Percentiles rank a stretch among this genome's conserved stretches.
phyloP scores from a whole-genome alignment of 495 filamentous ascomycete species.

The Penicillium manginii region DNA sequence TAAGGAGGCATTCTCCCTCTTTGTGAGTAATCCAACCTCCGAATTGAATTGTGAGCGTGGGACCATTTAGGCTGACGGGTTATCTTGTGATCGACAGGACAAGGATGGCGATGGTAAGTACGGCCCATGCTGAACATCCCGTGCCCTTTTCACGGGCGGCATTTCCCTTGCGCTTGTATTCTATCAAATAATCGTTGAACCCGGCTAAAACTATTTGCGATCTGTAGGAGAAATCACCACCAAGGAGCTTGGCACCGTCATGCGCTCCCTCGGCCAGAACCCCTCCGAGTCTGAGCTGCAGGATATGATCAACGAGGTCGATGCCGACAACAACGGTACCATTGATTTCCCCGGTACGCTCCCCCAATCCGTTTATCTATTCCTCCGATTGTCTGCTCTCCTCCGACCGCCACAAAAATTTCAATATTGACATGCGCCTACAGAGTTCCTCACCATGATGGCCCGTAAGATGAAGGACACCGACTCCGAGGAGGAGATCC shows the following conservation, averaged over 20 bases:
- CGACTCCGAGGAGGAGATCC: constrained; percentile 98
- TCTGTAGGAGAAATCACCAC: constrained; percentile 93
- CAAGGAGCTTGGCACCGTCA: constrained; percentile 98
- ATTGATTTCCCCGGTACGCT: constrained; percentile 94
- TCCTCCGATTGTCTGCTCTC: background rate
- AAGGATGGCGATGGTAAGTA: constrained; percentile 99
- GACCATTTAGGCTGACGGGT: constrained; percentile 16
- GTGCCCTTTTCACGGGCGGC: constrained; percentile 1
- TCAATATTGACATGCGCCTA: constrained; percentile 18
- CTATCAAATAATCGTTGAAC: background rate
- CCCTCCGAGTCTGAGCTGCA: constrained; percentile 98
- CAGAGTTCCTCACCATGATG: constrained; percentile 99
- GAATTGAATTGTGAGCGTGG: constrained; percentile 23
- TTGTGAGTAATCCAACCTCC: constrained; percentile 68
- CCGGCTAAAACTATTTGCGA: constrained; percentile 2
- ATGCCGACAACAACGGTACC: constrained; percentile 99
- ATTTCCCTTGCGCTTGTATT: constrained; percentile 1
- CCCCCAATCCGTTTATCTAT: background rate
- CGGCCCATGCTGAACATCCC: constrained; percentile 15
- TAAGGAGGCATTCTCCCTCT: constrained; percentile 99
- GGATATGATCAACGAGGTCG: constrained; percentile 99
- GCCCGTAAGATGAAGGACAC: constrained; percentile 99
- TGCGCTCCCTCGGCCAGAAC: constrained; percentile 99
- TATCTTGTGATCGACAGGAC: constrained; percentile 63
- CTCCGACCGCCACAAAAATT: background rate